Conservation (phyloP, 148 eudicot species). For the Persicaria tinctoria region DNA sequence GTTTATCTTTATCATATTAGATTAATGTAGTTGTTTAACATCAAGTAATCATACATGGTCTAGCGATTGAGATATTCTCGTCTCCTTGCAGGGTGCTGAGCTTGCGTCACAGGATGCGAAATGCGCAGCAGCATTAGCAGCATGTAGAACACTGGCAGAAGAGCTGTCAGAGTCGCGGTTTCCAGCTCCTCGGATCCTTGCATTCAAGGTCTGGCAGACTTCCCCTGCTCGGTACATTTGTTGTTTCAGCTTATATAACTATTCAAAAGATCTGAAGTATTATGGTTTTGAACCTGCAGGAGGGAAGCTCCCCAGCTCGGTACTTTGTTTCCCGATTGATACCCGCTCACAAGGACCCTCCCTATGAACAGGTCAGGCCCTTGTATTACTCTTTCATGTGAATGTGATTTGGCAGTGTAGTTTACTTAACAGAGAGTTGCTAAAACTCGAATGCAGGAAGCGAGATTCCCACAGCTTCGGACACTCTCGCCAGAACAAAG, state of each 20-base stretch:
- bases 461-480: slow-evolving; percentile 92
- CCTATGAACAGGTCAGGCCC: slow-evolving; percentile 70
- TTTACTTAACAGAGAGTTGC: background rate
- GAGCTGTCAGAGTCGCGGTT: slow-evolving; percentile 92
- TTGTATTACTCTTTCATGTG: background rate
- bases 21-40: background rate
- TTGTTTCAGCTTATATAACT: background rate
- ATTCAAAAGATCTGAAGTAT: background rate
- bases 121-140: slow-evolving; percentile 96
- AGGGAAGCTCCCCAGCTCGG: slow-evolving; percentile 93
- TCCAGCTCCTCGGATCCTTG: slow-evolving; percentile 97
- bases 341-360: slow-evolving; percentile 98
- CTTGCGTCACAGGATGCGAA: slow-evolving; percentile 76
- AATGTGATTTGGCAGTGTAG: background rate
- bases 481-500: slow-evolving; percentile 67
- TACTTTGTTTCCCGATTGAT: slow-evolving; percentile 87
- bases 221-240: background rate
- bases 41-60: background rate
- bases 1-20: too few species aligned
- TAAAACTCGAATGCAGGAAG: slow-evolving; percentile 52
- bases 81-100: slow-evolving; percentile 65
- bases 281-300: slow-evolving; percentile 37
- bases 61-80: background rate
- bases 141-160: slow-evolving; percentile 96
- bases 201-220: slow-evolving; percentile 62